phyloP scores from a whole-genome alignment of 108 stramenopile species.

The Skeletonema marinoi region DNA sequence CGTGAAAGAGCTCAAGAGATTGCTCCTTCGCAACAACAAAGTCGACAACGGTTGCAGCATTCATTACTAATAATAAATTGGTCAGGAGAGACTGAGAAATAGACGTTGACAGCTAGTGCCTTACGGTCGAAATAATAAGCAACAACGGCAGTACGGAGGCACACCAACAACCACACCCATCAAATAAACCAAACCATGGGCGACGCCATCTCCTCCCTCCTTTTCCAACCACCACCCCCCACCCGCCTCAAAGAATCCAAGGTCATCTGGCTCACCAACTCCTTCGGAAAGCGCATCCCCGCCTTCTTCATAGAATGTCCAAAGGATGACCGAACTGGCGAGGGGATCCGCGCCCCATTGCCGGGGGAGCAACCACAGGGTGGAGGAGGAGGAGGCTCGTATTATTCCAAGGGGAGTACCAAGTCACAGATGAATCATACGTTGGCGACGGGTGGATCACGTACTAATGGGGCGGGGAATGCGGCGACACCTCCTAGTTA shows the following conservation, averaged over 20 bases:
- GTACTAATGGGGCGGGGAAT: not conserved
- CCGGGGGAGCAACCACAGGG: slow-evolving; percentile 46
- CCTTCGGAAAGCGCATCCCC: slow-evolving; percentile 74
- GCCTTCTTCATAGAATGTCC: slow-evolving; percentile 83
- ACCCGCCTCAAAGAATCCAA: slow-evolving; percentile 91
- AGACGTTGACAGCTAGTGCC: too few species aligned
- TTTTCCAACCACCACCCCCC: slow-evolving; percentile 90
- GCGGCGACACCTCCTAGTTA: not conserved
- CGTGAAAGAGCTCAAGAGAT: too few species aligned
- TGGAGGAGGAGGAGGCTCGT: slow-evolving; percentile 36
- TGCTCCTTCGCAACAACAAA: not conserved
- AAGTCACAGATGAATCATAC: not conserved
- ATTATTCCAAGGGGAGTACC: slow-evolving; percentile 4
- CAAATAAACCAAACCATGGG: slow-evolving; percentile 59
- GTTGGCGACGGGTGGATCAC: not conserved
- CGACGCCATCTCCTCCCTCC: slow-evolving; percentile 82
- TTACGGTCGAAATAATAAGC: too few species aligned
- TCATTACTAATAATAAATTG: too few species aligned
- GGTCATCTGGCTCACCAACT: slow-evolving; percentile 87
- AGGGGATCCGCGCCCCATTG: slow-evolving; percentile 39
- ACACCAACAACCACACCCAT: not conserved
- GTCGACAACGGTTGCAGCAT: not conserved
- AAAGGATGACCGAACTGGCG: slow-evolving; percentile 31
- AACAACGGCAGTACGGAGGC: too few species aligned
- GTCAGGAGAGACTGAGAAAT: not conserved